phyloP scores from a whole-genome alignment of 495 filamentous ascomycete genomes.

The Aspergillus haitiensis region DNA sequence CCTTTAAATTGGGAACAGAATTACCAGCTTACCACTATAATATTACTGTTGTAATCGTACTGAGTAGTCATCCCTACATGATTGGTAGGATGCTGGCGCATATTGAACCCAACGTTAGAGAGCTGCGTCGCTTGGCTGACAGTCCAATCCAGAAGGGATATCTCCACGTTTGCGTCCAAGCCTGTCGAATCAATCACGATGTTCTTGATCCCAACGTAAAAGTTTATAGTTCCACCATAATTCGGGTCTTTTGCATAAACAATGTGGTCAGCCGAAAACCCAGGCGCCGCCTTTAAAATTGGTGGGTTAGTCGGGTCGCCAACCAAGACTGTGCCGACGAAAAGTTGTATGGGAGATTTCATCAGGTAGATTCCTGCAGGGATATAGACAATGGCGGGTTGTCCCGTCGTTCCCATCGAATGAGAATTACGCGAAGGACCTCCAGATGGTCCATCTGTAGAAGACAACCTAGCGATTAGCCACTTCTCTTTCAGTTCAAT shows the following conservation, averaged over 20 bases:
- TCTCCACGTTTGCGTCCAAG: conserved; percentile 23
- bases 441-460: conserved; percentile 26
- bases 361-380: conserved; percentile 47
- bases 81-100: conserved; percentile 52
- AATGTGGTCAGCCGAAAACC: conserved; percentile 31
- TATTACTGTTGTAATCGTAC: conserved; percentile 54
- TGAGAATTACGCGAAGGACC: conserved; percentile 31
- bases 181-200: conserved; percentile 39
- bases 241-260: conserved; percentile 41
- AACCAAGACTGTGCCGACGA: conserved; percentile 44
- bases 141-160: conserved; percentile 58
- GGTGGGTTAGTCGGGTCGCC: conserved; percentile 40
- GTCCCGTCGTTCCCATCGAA: conserved; percentile 44
- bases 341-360: conserved; percentile 35
- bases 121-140: conserved; percentile 69
- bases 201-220: conserved; percentile 47
- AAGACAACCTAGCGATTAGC: not conserved
- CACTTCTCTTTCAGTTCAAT: too few species aligned
- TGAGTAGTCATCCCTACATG: conserved; percentile 70
- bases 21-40: conserved; percentile 26
- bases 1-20: not conserved
- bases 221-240: conserved; percentile 37
- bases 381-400: conserved; percentile 49
- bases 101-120: conserved; percentile 70
- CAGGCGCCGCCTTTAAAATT: conserved; percentile 31